Conservation (phyloP, 2,329 filamentous ascomycete genomes). For the Cercospora citrullina region DNA sequence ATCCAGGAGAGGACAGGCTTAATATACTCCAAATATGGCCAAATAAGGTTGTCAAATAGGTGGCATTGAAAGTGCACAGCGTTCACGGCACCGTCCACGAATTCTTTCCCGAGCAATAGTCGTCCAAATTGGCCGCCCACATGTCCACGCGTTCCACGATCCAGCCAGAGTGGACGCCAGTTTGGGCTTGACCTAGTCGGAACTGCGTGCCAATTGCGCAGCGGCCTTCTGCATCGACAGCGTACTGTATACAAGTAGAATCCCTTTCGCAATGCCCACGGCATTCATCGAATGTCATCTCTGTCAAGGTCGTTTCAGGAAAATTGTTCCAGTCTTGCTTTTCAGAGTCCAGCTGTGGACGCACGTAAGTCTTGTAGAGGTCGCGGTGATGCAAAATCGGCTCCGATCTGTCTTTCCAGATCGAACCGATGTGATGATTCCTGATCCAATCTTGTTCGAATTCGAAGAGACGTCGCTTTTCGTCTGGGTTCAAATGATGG, state of each 20-base stretch:
- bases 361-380: conserved; percentile 32
- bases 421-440: neutral
- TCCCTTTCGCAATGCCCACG: conserved; percentile 27
- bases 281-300: conserved; percentile 29
- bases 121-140: conserved; percentile 22
- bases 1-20: neutral
- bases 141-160: conserved; percentile 26
- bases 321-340: conserved; percentile 34
- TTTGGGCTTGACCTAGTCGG: conserved; percentile 23
- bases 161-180: conserved; percentile 31
- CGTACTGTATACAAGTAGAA: conserved; percentile 32
- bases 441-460: conserved; percentile 36
- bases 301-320: conserved; percentile 23
- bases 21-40: neutral
- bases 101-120: conserved; percentile 17
- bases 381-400: conserved; percentile 34
- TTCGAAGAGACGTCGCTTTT: conserved; percentile 32
- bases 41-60: neutral
- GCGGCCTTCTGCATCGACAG: conserved; percentile 20
- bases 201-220: conserved; percentile 28
- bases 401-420: conserved; percentile 20
- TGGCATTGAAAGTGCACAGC: neutral
- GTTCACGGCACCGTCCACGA: conserved; percentile 24
- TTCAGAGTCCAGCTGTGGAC: conserved; percentile 27
- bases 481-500: conserved; percentile 35